These are phyloP conservation scores for Hericium rajendrae DNA, from an alignment of 768 basidiomycete genomes.

Conservation along the genomic window DNA sequence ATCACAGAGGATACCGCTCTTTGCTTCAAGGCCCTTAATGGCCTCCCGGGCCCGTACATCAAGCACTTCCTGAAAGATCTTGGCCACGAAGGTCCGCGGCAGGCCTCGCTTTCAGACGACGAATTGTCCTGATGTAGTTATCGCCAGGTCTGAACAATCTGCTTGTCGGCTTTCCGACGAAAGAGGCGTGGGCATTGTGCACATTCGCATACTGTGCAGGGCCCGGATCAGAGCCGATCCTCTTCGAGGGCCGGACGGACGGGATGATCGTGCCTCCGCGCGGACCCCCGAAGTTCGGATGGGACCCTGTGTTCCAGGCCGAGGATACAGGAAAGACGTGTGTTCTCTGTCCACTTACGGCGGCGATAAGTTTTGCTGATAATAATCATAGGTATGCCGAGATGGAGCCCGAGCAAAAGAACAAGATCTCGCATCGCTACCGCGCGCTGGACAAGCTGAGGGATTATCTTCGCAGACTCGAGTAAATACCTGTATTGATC, in stretches of 20 bases:
- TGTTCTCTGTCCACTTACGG: slow-evolving; percentile 11
- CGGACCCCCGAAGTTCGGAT: slow-evolving; percentile 75
- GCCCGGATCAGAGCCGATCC: slow-evolving; percentile 66
- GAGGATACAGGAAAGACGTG: slow-evolving; percentile 71
- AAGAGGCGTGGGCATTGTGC: slow-evolving; percentile 81
- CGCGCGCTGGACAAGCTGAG: slow-evolving; percentile 27
- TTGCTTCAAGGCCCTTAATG: slow-evolving; percentile 80
- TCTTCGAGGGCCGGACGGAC: slow-evolving; percentile 82
- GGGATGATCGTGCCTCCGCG: slow-evolving; percentile 84
- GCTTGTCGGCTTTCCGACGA: slow-evolving; percentile 66
- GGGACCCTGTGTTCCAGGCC: slow-evolving; percentile 85
- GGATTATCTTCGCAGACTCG: slow-evolving; percentile 4
- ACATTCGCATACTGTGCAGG: slow-evolving; percentile 93
- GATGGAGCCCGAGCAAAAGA: slow-evolving; percentile 57
- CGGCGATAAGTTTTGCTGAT: neutral
- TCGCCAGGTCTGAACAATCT: slow-evolving; percentile 69
- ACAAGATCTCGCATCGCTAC: slow-evolving; percentile 55
- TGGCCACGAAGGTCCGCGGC: slow-evolving; percentile 66
- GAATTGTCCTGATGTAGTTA: too few relatives aligned
- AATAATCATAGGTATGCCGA: slow-evolving; percentile 46
- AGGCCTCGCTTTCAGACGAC: neutral
- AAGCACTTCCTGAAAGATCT: slow-evolving; percentile 80
- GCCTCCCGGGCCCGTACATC: slow-evolving; percentile 95
- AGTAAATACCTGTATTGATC: slow-evolving; percentile 12
- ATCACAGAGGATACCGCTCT: slow-evolving; percentile 94